These are phyloP conservation scores for Sclerotiophoma versabilis DNA, from an alignment of 2,329 filamentous ascomycete species.

Conservation along the genomic window DNA sequence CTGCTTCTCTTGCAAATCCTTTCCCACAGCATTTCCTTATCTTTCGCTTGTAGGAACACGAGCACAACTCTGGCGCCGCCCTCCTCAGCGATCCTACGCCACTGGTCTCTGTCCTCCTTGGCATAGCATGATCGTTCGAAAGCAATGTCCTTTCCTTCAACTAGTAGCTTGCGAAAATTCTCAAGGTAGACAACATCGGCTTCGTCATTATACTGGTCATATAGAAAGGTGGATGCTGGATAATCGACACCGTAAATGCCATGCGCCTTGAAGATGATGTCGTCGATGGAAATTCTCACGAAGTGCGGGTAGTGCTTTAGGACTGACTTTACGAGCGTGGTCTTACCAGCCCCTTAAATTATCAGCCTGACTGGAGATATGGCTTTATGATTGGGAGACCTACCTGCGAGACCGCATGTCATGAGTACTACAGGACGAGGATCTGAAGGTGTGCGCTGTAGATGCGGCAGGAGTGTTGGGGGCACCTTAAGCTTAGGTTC, in stretches of 20 bases:
- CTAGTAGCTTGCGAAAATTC: constrained; percentile 5
- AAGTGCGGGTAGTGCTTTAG: constrained; percentile 5
- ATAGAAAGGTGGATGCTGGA: constrained; percentile 4
- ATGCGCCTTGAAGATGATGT: constrained; percentile 11
- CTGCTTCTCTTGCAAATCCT: constrained; percentile 15
- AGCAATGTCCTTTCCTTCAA: constrained; percentile 8
- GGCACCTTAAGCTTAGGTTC: neutral
- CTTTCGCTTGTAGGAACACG: constrained; percentile 13
- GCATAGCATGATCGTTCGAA: constrained; percentile 22
- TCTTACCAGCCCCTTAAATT: constrained; percentile 17
- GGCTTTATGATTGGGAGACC: no score
- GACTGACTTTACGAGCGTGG: constrained; percentile 15
- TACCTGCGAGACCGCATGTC: constrained; percentile 22
- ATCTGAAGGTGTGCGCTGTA: constrained; percentile 7
- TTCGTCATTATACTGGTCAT: constrained; percentile 13
- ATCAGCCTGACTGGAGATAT: neutral
- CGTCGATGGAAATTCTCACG: constrained; percentile 16
- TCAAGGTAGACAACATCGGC: constrained; percentile 7
- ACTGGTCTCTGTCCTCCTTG: constrained; percentile 18
- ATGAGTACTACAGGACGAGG: constrained; percentile 8
- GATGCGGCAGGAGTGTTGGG: neutral
- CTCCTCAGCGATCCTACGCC: constrained; percentile 7
- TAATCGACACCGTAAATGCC: constrained; percentile 23
- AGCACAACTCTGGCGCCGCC: constrained; percentile 15
- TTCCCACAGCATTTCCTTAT: constrained; percentile 16